Conservation (phyloP, 768 basidiomycete species). For the Leccinum rimulosum region DNA sequence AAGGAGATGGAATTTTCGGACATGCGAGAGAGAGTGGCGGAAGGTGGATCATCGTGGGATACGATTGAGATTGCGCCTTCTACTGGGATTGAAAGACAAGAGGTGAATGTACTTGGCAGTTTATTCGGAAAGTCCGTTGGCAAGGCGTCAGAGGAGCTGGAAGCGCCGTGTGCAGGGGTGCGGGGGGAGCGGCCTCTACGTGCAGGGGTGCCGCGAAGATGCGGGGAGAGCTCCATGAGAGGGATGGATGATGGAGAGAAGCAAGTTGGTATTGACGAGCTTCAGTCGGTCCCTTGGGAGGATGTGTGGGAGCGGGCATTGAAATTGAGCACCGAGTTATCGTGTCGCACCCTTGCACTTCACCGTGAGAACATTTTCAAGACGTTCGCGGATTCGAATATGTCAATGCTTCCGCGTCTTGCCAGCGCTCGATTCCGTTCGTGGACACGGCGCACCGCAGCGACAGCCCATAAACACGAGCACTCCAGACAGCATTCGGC, state of each 20-base stretch:
- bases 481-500: no score
- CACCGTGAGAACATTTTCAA: slow-evolving; percentile 27
- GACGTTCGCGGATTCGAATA: slow-evolving; percentile 35
- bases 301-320: slow-evolving; percentile 41
- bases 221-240: slow-evolving; percentile 38
- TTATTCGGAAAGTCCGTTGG: slow-evolving; percentile 51
- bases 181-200: slow-evolving; percentile 64
- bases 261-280: background rate
- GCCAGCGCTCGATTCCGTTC: slow-evolving; percentile 28
- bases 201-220: slow-evolving; percentile 57
- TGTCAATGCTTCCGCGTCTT: slow-evolving; percentile 33
- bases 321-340: slow-evolving; percentile 40
- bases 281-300: slow-evolving; percentile 24
- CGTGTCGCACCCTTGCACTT: slow-evolving; percentile 34
- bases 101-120: slow-evolving; percentile 47
- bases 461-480: slow-evolving; percentile 19
- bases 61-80: slow-evolving; percentile 71
- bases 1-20: slow-evolving; percentile 41
- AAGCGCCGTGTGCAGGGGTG: slow-evolving; percentile 45
- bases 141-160: slow-evolving; percentile 42
- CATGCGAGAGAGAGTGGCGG: slow-evolving; percentile 32
- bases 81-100: slow-evolving; percentile 75
- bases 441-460: slow-evolving; percentile 2
- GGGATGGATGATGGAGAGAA: slow-evolving; percentile 29
- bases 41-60: slow-evolving; percentile 39